phyloP scores from a whole-genome alignment of 257 asterid genomes.

The Gentiana dahurica region DNA sequence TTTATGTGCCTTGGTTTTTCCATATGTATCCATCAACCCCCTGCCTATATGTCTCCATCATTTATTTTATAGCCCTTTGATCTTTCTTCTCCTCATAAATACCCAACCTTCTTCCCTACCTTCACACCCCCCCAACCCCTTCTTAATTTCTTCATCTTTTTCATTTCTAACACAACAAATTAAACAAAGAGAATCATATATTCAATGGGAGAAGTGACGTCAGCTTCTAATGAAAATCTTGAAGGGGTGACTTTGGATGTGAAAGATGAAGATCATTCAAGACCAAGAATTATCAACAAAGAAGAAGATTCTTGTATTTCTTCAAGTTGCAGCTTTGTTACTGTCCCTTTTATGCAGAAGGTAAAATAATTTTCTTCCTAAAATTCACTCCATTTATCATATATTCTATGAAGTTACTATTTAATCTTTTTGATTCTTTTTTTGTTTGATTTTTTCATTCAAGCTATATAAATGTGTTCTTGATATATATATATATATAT shows the following conservation, averaged over 20 bases:
- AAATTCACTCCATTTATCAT: not conserved
- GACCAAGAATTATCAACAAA: not conserved
- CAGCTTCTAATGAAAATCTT: slow-evolving; percentile 35
- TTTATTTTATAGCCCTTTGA: too few species aligned
- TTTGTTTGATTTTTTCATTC: too few species aligned
- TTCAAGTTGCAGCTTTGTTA: slow-evolving; percentile 25
- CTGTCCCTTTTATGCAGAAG: slow-evolving; percentile 68
- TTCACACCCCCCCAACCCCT: not conserved
- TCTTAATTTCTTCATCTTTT: not conserved
- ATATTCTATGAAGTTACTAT: too few species aligned
- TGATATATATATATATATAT: too few species aligned
- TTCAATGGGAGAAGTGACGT: not conserved
- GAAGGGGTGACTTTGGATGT: slow-evolving; percentile 31
- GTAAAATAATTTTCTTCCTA: slow-evolving; percentile 12
- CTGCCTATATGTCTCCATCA: not conserved
- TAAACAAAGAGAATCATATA: not conserved
- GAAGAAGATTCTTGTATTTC: slow-evolving; percentile 18
- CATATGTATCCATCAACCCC: slow-evolving; percentile 1
- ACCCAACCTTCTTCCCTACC: not conserved
- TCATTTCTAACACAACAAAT: not conserved
- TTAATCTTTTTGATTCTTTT: too few species aligned
- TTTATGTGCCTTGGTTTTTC: slow-evolving; percentile 15
- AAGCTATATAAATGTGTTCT: too few species aligned
- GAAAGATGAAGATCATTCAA: slow-evolving; percentile 24
- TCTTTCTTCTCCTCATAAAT: too few species aligned